A percentile compares a stretch with the other conserved stretches of the same genome.
Evolutionary conservation across 495 filamentous ascomycete genomes (phyloP).

Genomic region (Hyaloscypha variabilis): DNA sequence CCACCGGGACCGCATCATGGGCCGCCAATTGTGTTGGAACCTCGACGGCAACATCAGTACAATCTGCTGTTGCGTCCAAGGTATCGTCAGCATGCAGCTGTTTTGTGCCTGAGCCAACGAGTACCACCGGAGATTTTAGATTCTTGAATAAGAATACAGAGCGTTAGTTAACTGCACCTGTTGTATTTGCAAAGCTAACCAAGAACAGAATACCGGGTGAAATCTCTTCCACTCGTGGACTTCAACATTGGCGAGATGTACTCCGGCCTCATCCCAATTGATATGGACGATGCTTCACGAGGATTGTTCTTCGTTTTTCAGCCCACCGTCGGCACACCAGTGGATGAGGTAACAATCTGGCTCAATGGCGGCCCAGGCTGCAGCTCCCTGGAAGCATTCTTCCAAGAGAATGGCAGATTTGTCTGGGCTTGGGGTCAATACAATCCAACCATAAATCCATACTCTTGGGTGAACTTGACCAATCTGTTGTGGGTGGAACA

Average conservation of each 20-base stretch:
- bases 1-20: slow-evolving; percentile 5
- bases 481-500: slow-evolving; percentile 41
- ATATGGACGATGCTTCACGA: slow-evolving; percentile 43
- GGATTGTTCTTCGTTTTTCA: slow-evolving; percentile 68
- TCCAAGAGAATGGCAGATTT: slow-evolving; percentile 69
- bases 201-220: slow-evolving; percentile 39
- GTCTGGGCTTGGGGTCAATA: slow-evolving; percentile 63
- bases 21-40: slow-evolving; percentile 9
- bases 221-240: slow-evolving; percentile 63
- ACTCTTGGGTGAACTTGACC: slow-evolving; percentile 60
- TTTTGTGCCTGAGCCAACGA: slow-evolving; percentile 11
- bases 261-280: slow-evolving; percentile 61
- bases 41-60: slow-evolving; percentile 1
- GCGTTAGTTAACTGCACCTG: neutral
- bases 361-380: slow-evolving; percentile 53
- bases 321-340: slow-evolving; percentile 49
- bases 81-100: slow-evolving; percentile 8
- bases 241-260: slow-evolving; percentile 72
- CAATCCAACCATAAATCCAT: slow-evolving; percentile 61
- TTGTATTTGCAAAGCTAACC: neutral
- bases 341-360: slow-evolving; percentile 49
- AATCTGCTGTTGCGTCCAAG: slow-evolving; percentile 8
- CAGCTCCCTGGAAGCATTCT: slow-evolving; percentile 65
- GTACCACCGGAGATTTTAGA: neutral
- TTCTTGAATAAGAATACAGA: slow-evolving; percentile 12